A percentile compares a stretch with the other conserved stretches of the same genome.
phyloP scores from a whole-genome alignment of 768 basidiomycete genomes.

The Trichaptum fuscoviolaceum region DNA sequence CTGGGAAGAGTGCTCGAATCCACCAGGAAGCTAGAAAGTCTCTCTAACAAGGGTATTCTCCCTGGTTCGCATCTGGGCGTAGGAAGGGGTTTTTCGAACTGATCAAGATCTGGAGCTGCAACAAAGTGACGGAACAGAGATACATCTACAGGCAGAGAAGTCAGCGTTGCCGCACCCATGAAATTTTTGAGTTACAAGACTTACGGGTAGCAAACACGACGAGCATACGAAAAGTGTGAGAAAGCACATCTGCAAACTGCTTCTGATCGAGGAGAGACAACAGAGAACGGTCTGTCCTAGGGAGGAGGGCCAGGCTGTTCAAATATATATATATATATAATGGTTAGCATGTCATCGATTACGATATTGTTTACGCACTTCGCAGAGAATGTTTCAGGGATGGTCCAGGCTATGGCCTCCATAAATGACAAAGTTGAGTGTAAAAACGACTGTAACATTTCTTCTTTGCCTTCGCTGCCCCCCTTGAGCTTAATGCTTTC shows the following conservation, averaged over 20 bases:
- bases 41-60: slow-evolving; percentile 42
- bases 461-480: not conserved
- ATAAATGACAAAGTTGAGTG: slow-evolving; percentile 36
- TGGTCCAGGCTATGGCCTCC: slow-evolving; percentile 48
- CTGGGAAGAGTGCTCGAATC: slow-evolving; percentile 24
- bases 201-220: slow-evolving; percentile 50
- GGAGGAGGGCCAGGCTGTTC: slow-evolving; percentile 38
- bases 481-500: slow-evolving; percentile 31
- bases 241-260: slow-evolving; percentile 50
- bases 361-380: slow-evolving; percentile 19
- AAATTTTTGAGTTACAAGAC: slow-evolving; percentile 20
- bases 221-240: slow-evolving; percentile 44
- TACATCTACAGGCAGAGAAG: slow-evolving; percentile 30
- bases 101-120: slow-evolving; percentile 26
- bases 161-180: not conserved
- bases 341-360: not conserved
- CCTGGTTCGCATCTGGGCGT: slow-evolving; percentile 16
- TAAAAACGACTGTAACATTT: not conserved
- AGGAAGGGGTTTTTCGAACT: slow-evolving; percentile 1
- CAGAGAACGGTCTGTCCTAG: slow-evolving; percentile 37
- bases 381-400: slow-evolving; percentile 36
- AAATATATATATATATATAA: slow-evolving; percentile 12
- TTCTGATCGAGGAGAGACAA: slow-evolving; percentile 42
- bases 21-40: slow-evolving; percentile 42
- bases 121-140: slow-evolving; percentile 39